Evolutionary conservation across 805 yeast species (phyloP).

Genomic region (Monosporozyma yasuniensis): DNA sequence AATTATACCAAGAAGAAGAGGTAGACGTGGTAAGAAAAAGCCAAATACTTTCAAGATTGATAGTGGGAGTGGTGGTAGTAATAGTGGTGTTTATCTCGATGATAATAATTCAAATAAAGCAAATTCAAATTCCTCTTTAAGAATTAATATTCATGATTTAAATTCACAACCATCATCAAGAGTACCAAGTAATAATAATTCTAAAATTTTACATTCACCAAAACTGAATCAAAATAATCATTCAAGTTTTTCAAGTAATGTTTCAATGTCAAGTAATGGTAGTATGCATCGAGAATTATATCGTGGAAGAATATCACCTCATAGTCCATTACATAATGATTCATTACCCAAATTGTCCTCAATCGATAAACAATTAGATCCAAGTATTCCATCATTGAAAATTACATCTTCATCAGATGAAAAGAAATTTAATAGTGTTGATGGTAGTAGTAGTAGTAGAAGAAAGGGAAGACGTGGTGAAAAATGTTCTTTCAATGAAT

Average conservation of each 20-base stretch:
- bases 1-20: background rate
- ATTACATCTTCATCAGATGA: background rate
- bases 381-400: background rate
- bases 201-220: background rate
- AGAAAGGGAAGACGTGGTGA: background rate
- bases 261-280: background rate
- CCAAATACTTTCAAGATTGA: background rate
- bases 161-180: slow-evolving; percentile 1
- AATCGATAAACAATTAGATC: background rate
- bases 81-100: background rate
- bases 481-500: background rate
- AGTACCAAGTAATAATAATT: background rate
- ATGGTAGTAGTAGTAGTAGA: too few species aligned
- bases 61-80: background rate
- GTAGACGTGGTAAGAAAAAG: background rate
- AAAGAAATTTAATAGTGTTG: too few species aligned
- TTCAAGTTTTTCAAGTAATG: background rate
- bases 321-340: background rate
- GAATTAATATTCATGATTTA: background rate
- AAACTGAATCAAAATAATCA: background rate
- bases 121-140: background rate
- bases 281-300: background rate
- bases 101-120: background rate
- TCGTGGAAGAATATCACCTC: background rate
- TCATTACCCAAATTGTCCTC: background rate